Percentiles rank a stretch among this genome's conserved stretches.
phyloP scores from a whole-genome alignment of 805 yeast genomes.

The Cephaloascus albidus region DNA sequence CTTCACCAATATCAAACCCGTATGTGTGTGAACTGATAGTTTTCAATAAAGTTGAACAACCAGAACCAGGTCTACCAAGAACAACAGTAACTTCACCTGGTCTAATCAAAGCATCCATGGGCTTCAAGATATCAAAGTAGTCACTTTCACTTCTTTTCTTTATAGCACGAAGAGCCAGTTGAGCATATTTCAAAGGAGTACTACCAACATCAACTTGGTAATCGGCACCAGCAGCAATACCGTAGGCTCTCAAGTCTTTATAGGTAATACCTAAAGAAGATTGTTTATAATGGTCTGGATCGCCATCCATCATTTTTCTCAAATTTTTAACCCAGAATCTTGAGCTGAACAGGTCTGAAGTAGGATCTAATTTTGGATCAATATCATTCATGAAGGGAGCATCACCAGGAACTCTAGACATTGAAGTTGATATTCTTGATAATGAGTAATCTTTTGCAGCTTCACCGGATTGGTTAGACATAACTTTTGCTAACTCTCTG shows the following conservation, averaged over 20 bases:
- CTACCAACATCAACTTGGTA: slow-evolving; percentile 53
- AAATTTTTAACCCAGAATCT: slow-evolving; percentile 62
- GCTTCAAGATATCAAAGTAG: slow-evolving; percentile 44
- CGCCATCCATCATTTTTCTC: slow-evolving; percentile 39
- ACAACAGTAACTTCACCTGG: slow-evolving; percentile 66
- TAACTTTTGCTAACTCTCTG: too few species aligned
- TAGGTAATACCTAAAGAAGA: slow-evolving; percentile 51
- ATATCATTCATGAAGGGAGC: slow-evolving; percentile 20
- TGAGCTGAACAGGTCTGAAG: slow-evolving; percentile 44
- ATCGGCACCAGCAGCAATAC: slow-evolving; percentile 60
- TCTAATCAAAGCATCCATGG: slow-evolving; percentile 54
- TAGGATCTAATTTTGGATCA: slow-evolving; percentile 48
- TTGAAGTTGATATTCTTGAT: too few species aligned
- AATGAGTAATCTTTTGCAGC: too few species aligned
- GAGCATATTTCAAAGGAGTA: slow-evolving; percentile 21
- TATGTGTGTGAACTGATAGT: slow-evolving; percentile 50
- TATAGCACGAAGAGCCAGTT: too few species aligned
- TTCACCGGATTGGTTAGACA: too few species aligned
- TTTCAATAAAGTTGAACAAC: slow-evolving; percentile 61
- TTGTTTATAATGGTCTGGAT: slow-evolving; percentile 57
- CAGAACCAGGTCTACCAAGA: slow-evolving; percentile 78
- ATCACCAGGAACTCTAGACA: slow-evolving; percentile 45
- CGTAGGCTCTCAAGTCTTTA: slow-evolving; percentile 49
- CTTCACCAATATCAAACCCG: slow-evolving; percentile 42
- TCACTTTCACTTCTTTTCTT: too few species aligned